Percentiles rank a stretch among this genome's conserved stretches.
phyloP scores from a whole-genome alignment of 805 yeast species.

The Yarrowia hollandica region DNA sequence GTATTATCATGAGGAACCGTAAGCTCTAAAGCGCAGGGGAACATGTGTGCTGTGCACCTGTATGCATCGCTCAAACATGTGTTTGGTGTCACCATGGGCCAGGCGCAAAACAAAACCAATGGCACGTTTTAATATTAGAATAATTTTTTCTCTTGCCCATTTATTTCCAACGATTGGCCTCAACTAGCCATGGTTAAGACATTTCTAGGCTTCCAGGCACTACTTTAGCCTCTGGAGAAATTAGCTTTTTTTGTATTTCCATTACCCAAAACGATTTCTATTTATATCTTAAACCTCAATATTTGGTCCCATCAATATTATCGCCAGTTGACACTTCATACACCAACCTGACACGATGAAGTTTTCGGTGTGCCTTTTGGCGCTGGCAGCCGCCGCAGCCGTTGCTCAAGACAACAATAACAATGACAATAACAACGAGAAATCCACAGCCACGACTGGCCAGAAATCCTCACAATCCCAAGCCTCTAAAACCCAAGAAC shows the following conservation, averaged over 20 bases:
- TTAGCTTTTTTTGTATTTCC: conserved; percentile 15
- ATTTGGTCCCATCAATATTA: conserved; percentile 2
- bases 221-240: conserved; percentile 7
- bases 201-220: not conserved
- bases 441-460: conserved; percentile 19
- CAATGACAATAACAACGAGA: conserved; percentile 14
- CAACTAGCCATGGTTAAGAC: not conserved
- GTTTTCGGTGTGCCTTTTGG: conserved; percentile 20
- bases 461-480: conserved; percentile 18
- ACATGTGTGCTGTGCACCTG: conserved; percentile 17
- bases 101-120: no score
- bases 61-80: not conserved
- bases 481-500: conserved; percentile 11
- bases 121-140: no score
- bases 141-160: no score
- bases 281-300: conserved; percentile 15
- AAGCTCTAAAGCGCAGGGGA: conserved; percentile 18
- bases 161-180: not conserved
- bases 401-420: conserved; percentile 14
- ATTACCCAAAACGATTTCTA: conserved; percentile 26
- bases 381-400: conserved; percentile 11
- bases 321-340: conserved; percentile 1
- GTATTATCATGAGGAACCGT: not conserved
- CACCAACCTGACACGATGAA: not conserved
- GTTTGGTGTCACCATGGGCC: no score